Evolutionary conservation across 768 basidiomycete genomes (phyloP), one percentile per base, ranked within the genome.

Genomic region (Termitomyces sp.): DNA sequence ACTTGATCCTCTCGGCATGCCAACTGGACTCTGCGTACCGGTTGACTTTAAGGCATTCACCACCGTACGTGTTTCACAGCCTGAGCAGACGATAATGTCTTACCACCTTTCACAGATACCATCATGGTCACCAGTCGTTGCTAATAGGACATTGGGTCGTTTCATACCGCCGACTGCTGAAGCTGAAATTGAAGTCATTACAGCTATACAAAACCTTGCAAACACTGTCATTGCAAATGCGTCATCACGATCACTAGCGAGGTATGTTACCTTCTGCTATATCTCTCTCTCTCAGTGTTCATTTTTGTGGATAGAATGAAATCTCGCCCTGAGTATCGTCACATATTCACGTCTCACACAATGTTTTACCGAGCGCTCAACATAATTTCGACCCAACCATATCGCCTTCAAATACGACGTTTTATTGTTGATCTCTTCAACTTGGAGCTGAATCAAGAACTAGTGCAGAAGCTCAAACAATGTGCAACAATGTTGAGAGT

Each of bases 161-260:
- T 70, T 95, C 29, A 74, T 84, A 57, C 84, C 88, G 4, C 85
- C 90, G 9, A 79, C 81, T 0, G 76, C 82, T 7, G 83, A 86
- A 59, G 74, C 81, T 37, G 95, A 98, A 64, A 78, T 85, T 5
- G 92, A 96, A 63, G 87, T 92, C 29, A 80, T 95, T 63, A 87
- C 88, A 4, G 91, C 92, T 4, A 91, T 99, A 50, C 89, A 94
- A 64, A 98, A 98, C 68, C 77, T 99, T 42, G 87, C 90, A 29
- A 99, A 99, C 68, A 92, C 94, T 20, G 94, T 98, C 51, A 90
- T 98, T 57, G 94, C 95, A 0, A 95, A 95, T 65, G 85, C 92
- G 24, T 94, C 97, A 1, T 98, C 97, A 24, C 84, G 93, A 46
- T 88, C 92, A 18, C 76, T 99, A 39, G 87, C 92, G 29, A 84